phyloP scores from a whole-genome alignment of 2,329 filamentous ascomycete genomes.

The Elsinoe australis region DNA sequence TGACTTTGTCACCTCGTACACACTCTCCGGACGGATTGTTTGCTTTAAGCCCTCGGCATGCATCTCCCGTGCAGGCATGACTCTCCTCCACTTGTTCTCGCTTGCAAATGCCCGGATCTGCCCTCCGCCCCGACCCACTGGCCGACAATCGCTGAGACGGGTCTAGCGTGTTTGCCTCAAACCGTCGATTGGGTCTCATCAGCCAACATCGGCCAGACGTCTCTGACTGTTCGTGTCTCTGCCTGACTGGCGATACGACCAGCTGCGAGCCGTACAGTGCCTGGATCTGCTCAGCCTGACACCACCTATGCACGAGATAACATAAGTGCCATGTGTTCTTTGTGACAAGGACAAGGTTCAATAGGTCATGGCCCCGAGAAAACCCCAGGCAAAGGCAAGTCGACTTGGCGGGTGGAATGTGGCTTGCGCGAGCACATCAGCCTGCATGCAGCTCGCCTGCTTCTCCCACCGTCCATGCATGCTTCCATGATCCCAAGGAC shows the following conservation, averaged over 20 bases:
- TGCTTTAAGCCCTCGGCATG: not conserved
- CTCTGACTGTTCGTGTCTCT: not conserved
- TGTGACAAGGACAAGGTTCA: constrained; percentile 8
- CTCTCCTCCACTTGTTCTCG: not conserved
- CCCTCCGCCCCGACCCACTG: constrained; percentile 13
- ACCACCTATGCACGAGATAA: not conserved
- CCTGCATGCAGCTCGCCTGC: not conserved
- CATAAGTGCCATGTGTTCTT: not conserved
- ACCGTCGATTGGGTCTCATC: constrained; percentile 14
- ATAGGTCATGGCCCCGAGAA: constrained; percentile 1
- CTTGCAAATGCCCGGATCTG: constrained; percentile 16
- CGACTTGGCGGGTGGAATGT: constrained; percentile 11
- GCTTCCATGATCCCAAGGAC: not conserved
- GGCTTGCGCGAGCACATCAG: constrained; percentile 5
- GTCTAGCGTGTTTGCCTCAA: constrained; percentile 1
- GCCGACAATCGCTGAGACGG: not conserved
- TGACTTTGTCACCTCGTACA: too few species aligned
- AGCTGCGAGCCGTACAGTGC: not conserved
- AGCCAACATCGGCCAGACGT: not conserved
- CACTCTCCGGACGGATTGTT: not conserved
- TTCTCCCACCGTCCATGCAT: constrained; percentile 6
- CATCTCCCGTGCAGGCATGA: not conserved
- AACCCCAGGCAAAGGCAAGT: constrained; percentile 11
- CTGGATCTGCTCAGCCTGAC: not conserved
- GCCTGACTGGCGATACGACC: not conserved